Base-by-base conservation (phyloP, 1,284 basidiomycete species). In the Leccinum fallax region DNA sequence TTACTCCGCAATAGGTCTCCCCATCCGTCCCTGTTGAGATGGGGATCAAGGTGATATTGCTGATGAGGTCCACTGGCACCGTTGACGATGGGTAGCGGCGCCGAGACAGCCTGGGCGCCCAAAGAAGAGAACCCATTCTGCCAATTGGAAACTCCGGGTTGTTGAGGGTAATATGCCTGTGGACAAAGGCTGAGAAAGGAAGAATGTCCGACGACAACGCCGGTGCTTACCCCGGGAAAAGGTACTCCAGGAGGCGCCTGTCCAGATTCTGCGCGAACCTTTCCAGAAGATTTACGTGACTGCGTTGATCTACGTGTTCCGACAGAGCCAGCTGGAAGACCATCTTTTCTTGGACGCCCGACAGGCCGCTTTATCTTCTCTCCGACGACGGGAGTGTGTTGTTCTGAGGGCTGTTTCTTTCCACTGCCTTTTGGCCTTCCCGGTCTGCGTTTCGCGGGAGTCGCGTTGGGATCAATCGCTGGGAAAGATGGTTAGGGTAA, bases 11-110 rank as follows among this genome's bases (percentile, higher is more conserved):
- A 74, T 10, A 89, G 75, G 21, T 84, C 80, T 0, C 80, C 78
- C 89, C 89, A 91, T 58, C 88, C 85, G 63, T 88, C 83, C 40
- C 76, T 75, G 60, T 79, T 76, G n/a, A 85, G 78, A 38, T 74
- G 80, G 7, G 84, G 84, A 65, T 86, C 84, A 28, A 85, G 80
- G 5, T 77, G 71, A 61, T 74, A 78, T 52, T 76, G 69, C 67
- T 78, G 75, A 54, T 75, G 66, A 56, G 69, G 63, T 57, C 71
- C 69, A 55, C 61, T 54, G 19, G 64, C 21, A 53, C 65, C 62
- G 53, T 63, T 72, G 9, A 72, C 40, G 9, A 72, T 60, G 21
- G 67, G 70, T 6, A 78, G 74, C 28, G 79, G 78, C 5, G 74
- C 77, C 7, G 76, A 77, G 53, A 75, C 60, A 21, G 68, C 60